Evolutionary conservation across 257 asterid species (phyloP), one percentile per base, ranked within the genome.

Genomic region (Salvia miltiorrhiza): DNA sequence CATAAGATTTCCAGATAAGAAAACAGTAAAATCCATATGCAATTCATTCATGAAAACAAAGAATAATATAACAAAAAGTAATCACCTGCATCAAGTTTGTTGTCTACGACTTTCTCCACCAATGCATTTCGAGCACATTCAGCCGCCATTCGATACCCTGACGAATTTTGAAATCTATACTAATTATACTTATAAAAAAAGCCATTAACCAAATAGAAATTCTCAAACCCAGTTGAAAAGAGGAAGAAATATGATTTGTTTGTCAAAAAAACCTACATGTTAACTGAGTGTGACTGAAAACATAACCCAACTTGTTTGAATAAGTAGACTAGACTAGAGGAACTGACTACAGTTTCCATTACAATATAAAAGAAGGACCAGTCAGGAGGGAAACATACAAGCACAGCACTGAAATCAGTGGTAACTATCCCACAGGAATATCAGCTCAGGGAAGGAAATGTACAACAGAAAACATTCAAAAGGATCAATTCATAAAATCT

Each of bases 61-160:
- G n/a, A 13, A 61, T 17, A 72, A 33, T 8, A 26, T 33, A 30
- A 28, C 28, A 48, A 63, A 17, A 35, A 21, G 16, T 41, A 66
- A 66, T 69, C 76, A 90, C 98, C 97, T 82, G 90, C 83, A 77
- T 93, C 96, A 52, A 66, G 80, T 78, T 88, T 93, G 48, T 93
- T 90, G 75, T 93, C 98, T 14, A 88, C 84, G 9, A 82, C 98
- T 80, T 82, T 93, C 84, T 88, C 93, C 75, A 88, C 76, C 77
- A 93, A 80, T 30, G 96, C 95, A 73, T 76, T 78, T 70, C 90
- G 82, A 7, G 98, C 96, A 83, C 94, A 88, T 73, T 93, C 98
- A 67, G 92, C 83, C 28, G 97, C 98, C 97, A 88, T 83, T 16
- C 98, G 98, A 61, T 80, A 93, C 43, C 98, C 98, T 93, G 81